Percentiles rank a stretch among this genome's conserved stretches.
Conservation (phyloP, 306 rosid species). For the Prunus davidiana region DNA sequence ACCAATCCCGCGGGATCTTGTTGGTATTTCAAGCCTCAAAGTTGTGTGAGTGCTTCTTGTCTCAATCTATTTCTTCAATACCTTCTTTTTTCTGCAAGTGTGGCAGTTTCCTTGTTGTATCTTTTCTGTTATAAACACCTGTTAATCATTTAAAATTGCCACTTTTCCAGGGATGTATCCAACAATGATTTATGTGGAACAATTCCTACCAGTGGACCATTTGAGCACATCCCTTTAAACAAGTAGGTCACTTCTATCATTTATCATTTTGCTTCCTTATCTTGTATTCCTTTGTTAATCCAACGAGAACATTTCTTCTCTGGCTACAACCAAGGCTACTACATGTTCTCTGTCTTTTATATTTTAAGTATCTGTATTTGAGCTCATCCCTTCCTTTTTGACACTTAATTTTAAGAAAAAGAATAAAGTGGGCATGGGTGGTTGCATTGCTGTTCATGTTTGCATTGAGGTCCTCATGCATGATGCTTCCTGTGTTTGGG, state of each 20-base stretch:
- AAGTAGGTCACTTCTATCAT: conserved; percentile 50
- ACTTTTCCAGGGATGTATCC: conserved; percentile 75
- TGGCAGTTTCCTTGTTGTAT: background rate
- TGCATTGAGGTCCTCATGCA: background rate
- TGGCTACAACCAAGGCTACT: background rate
- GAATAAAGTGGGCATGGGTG: background rate
- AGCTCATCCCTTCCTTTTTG: background rate
- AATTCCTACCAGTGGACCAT: conserved; percentile 83
- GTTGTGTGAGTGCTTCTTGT: conserved; percentile 67
- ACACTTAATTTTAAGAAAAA: background rate
- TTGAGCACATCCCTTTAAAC: conserved; percentile 81
- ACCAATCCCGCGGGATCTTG: conserved; percentile 75
- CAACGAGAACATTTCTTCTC: background rate
- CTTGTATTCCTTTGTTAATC: background rate
- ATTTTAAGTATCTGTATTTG: background rate
- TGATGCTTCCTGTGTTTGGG: too few relatives aligned
- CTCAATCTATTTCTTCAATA: background rate
- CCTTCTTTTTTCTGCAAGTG: conserved; percentile 1
- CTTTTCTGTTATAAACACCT: background rate
- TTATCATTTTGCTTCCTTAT: background rate
- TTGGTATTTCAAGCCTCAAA: conserved; percentile 74
- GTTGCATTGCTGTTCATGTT: background rate
- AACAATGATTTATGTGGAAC: conserved; percentile 87
- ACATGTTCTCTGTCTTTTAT: too few relatives aligned
- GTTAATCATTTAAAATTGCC: background rate